Base-by-base conservation (phyloP, 805 yeast species). In the Candida parachauliodes region DNA sequence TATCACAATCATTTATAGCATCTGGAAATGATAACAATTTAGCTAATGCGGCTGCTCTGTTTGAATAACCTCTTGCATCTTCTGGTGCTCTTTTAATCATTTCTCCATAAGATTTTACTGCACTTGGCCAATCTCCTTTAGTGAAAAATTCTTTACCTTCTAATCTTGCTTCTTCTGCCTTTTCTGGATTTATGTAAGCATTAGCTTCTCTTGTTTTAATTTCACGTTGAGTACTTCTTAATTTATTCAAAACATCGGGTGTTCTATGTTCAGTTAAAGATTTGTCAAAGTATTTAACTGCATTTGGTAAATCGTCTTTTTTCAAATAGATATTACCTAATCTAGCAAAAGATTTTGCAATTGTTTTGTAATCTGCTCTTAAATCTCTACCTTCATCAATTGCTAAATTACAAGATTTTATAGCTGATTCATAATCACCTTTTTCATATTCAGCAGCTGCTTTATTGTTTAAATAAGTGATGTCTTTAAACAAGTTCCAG, bases 371-470 rank as follows among this genome's bases (percentile, higher is more conserved):
- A 62, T 93, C 97, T 11, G 96, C 89, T 64, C 94, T 85, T 60
- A 74, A 53, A 50, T 83, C 91, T 68, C 96, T 79, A 47, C 96
- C 96, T 59, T 85, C 80, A 28, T 87, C 96, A 45, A 91, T 76
- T 18, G 98, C 98, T 34, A 65, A 64, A 50, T 77, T 68, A 60
- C 96, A 83, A 4, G 97, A 87, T 42, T 72, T 65, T 47, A 93
- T 85, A 28, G 96, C 89, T 8, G 81, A 65, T 41, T 88, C 96
- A 54, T 76, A 85, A 55, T 88, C 96, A 45, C 93, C 96, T 62
- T 89, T 88, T 68, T 93, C 99, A 56, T 65, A 93, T 65, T 93
- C 96, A 23, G 98, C 99, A 40, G 99, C 98, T 27, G 98, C 93
- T 54, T 94, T 80, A 73, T 93, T 93, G 72, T 94, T 93, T 59